Conservation (phyloP, 2,329 filamentous ascomycete species). For the Pseudocercospora fijiensis region DNA sequence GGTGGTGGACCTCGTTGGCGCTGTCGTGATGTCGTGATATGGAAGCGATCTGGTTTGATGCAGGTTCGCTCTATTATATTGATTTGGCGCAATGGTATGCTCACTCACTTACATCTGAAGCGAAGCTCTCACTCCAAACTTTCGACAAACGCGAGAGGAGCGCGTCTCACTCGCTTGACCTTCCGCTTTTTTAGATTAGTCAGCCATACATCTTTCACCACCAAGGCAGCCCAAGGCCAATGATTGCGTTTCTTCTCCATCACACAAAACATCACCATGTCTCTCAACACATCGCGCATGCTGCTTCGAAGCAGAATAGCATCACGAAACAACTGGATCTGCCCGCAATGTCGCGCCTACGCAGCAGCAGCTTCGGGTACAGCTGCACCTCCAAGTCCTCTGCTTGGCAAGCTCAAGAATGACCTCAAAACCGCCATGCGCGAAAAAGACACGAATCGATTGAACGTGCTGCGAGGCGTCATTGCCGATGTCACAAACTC, state of each 20-base stretch:
- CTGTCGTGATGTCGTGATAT: neutral
- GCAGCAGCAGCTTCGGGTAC: conserved; percentile 30
- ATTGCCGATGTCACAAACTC: conserved; percentile 71
- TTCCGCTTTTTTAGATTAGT: neutral
- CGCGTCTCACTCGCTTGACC: neutral
- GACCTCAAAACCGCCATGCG: conserved; percentile 52
- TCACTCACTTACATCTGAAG: too few relatives aligned
- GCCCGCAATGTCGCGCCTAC: conserved; percentile 31
- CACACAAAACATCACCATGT: conserved; percentile 19
- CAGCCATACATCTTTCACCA: neutral
- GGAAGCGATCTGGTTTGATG: neutral
- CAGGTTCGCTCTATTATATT: neutral
- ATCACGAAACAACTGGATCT: conserved; percentile 23
- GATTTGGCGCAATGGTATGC: neutral
- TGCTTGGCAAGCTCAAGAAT: conserved; percentile 47
- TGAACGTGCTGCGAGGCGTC: conserved; percentile 67
- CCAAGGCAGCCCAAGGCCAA: neutral
- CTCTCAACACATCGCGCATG: conserved; percentile 20
- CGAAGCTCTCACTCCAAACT: neutral
- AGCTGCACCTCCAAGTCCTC: conserved; percentile 36
- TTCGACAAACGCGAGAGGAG: neutral
- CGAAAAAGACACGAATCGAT: conserved; percentile 56
- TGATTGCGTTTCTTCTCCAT: conserved; percentile 5
- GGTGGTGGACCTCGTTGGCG: neutral
- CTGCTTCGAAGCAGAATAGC: conserved; percentile 20